phyloP scores from a whole-genome alignment of 78 protist genomes.

The Dictyostelium capitatum region DNA sequence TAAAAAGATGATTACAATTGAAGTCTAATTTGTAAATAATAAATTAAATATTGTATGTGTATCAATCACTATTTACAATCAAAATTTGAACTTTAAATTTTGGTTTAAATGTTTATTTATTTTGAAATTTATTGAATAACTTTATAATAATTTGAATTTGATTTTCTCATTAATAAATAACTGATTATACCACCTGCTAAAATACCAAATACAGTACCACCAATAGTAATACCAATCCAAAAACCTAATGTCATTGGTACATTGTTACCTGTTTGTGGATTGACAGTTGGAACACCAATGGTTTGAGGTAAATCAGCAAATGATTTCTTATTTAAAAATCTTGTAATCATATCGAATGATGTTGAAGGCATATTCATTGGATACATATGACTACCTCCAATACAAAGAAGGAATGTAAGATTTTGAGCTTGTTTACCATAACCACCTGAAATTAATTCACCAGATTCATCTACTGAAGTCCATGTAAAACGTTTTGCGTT shows the following conservation, averaged over 20 bases:
- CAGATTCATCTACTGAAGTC: neutral
- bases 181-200: constrained; percentile 17
- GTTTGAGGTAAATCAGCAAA: constrained; percentile 12
- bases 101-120: too few relatives aligned
- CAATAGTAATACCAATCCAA: constrained; percentile 51
- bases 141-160: constrained; percentile 5
- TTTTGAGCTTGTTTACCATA: constrained; percentile 28
- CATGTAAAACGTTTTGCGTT: constrained; percentile 31
- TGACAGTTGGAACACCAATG: neutral
- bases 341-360: constrained; percentile 34
- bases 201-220: constrained; percentile 28
- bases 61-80: too few relatives aligned
- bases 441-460: constrained; percentile 30
- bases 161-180: constrained; percentile 1
- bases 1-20: too few relatives aligned
- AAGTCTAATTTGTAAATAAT: too few relatives aligned
- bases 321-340: constrained; percentile 15
- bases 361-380: constrained; percentile 54
- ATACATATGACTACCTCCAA: constrained; percentile 44
- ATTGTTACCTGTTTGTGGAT: neutral
- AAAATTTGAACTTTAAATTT: too few relatives aligned
- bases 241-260: constrained; percentile 17
- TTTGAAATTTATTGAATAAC: constrained; percentile 8
- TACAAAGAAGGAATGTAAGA: constrained; percentile 25
- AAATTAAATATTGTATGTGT: too few relatives aligned